Conservation (phyloP, 345 rosid genomes). For the Geranium rotundifolium region DNA sequence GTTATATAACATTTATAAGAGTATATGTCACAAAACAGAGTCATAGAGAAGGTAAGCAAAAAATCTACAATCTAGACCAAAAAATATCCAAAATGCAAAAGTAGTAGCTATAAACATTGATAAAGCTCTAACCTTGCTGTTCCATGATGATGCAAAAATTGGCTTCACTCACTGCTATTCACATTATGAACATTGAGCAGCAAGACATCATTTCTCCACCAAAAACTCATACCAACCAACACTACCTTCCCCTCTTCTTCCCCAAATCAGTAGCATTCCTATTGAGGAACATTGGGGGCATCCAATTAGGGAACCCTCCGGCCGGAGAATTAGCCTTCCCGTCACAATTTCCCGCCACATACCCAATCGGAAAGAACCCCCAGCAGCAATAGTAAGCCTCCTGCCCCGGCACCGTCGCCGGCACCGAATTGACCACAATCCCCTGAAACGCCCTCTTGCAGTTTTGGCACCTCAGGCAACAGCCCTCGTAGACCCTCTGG, state of each 20-base stretch:
- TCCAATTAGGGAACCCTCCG: constrained; percentile 43
- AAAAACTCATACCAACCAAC: no score
- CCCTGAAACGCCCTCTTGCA: constrained; percentile 77
- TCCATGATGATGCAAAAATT: no score
- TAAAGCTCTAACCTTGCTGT: no score
- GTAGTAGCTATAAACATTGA: no score
- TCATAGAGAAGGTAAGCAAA: no score
- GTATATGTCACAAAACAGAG: no score
- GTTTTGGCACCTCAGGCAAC: constrained; percentile 67
- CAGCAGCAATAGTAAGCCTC: constrained; percentile 81
- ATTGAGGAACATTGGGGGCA: constrained; percentile 26
- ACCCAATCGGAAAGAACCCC: constrained; percentile 83
- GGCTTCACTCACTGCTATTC: no score
- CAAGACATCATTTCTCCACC: no score
- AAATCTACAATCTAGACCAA: no score
- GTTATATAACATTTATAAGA: no score
- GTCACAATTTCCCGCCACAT: constrained; percentile 19
- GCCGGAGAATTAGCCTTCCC: constrained; percentile 10
- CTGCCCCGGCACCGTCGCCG: constrained; percentile 67
- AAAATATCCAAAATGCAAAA: no score
- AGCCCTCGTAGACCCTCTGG: constrained; percentile 62
- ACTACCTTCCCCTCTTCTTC: constrained; percentile 76
- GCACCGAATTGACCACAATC: constrained; percentile 37
- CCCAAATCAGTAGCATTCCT: constrained; percentile 7
- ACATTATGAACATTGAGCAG: no score